Conservation (phyloP, 148 eudicot species). For the Fagopyrum homotropicum region DNA sequence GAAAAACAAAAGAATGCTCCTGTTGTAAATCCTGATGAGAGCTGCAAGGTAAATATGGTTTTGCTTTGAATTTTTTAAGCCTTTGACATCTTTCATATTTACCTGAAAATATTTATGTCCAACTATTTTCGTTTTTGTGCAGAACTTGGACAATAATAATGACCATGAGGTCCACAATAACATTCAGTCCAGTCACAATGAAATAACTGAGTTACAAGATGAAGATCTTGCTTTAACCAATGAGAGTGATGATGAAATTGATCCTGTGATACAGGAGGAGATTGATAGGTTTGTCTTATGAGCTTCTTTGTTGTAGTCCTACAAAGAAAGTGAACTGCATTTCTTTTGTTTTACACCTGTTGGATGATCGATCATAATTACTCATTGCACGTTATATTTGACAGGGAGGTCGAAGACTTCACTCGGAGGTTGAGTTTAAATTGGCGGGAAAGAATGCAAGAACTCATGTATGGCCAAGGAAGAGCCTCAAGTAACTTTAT, state of each 20-base stretch:
- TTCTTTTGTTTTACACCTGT: neutral
- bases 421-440: conserved; percentile 64
- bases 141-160: conserved; percentile 39
- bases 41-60: conserved; percentile 30
- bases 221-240: conserved; percentile 33
- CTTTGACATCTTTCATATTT: neutral
- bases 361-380: neutral
- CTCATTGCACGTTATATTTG: conserved; percentile 11
- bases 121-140: conserved; percentile 13
- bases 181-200: conserved; percentile 19
- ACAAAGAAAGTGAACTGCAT: neutral
- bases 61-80: neutral
- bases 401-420: conserved; percentile 91
- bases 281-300: conserved; percentile 61
- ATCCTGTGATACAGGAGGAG: conserved; percentile 66
- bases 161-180: conserved; percentile 25
- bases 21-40: conserved; percentile 27
- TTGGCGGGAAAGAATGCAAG: conserved; percentile 82
- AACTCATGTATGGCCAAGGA: conserved; percentile 56
- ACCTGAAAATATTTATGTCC: neutral
- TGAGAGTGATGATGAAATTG: conserved; percentile 54
- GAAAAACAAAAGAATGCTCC: conserved; percentile 53
- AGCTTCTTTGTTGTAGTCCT: neutral
- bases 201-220: conserved; percentile 38
- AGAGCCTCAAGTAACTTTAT: conserved; percentile 31